A percentile compares a stretch with the other conserved stretches of the same genome.
phyloP scores from a whole-genome alignment of 768 basidiomycete genomes.

The Mrakia frigida region DNA sequence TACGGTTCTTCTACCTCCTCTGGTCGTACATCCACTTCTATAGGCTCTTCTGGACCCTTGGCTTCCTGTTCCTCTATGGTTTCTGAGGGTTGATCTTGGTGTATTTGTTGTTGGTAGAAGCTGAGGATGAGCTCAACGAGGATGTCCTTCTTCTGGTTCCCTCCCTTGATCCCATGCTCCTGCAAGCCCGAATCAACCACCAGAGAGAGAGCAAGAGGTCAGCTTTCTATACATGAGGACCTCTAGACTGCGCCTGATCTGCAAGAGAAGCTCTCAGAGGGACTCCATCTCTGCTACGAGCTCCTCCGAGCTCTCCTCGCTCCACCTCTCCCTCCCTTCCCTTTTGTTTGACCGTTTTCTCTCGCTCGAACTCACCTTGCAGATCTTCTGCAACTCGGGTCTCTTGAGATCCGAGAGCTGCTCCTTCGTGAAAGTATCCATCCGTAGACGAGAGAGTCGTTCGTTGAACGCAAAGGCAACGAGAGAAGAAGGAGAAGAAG shows the following conservation, averaged over 20 bases:
- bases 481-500: too few species aligned
- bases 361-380: constrained; percentile 1
- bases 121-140: constrained; percentile 14
- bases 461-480: too few species aligned
- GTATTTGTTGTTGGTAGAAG: background rate
- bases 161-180: constrained; percentile 14
- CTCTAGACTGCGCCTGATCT: background rate
- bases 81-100: background rate
- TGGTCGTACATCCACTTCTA: background rate
- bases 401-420: background rate
- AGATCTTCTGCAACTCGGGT: background rate
- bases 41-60: background rate
- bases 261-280: too few species aligned
- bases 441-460: background rate
- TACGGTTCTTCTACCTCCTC: background rate
- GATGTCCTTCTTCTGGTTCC: constrained; percentile 15
- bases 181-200: background rate
- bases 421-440: background rate
- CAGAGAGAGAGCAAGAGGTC: background rate
- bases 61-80: background rate
- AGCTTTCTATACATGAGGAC: background rate
- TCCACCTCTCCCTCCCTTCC: background rate
- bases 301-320: background rate
- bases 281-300: background rate
- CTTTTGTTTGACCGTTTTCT: background rate